Percentiles rank a stretch among this genome's conserved stretches.
Evolutionary conservation across 2,329 filamentous ascomycete species (phyloP).

Genomic region (Monosporascus sp.): DNA sequence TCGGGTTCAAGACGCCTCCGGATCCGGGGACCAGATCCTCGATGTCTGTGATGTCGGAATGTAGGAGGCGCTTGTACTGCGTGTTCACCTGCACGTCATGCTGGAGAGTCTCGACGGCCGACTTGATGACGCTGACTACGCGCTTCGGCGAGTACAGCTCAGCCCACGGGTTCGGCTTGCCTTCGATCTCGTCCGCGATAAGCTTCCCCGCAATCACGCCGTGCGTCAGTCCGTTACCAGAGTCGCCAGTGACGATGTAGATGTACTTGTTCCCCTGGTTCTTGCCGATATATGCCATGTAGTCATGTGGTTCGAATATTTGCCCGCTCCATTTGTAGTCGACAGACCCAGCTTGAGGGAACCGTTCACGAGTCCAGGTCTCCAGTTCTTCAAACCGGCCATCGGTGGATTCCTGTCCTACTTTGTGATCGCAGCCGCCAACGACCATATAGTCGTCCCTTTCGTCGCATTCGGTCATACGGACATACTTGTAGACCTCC

Average conservation of each 20-base stretch:
- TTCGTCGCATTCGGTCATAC: constrained; percentile 47
- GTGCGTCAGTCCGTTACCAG: constrained; percentile 52
- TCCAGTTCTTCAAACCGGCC: constrained; percentile 46
- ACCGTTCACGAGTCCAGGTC: constrained; percentile 46
- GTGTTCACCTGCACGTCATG: constrained; percentile 50
- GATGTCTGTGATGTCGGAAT: constrained; percentile 50
- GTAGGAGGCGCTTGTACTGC: constrained; percentile 49
- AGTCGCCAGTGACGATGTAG: constrained; percentile 52
- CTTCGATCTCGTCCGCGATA: constrained; percentile 48
- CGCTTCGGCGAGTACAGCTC: constrained; percentile 46
- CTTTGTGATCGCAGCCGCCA: constrained; percentile 53
- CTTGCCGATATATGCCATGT: constrained; percentile 50
- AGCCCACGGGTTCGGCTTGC: constrained; percentile 42
- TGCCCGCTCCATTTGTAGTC: constrained; percentile 56
- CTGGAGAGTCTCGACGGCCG: constrained; percentile 36
- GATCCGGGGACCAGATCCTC: constrained; percentile 44
- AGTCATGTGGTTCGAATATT: constrained; percentile 49
- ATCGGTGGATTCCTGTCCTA: constrained; percentile 43
- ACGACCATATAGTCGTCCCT: constrained; percentile 50
- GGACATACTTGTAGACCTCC: constrained; percentile 50
- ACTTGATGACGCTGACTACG: constrained; percentile 37
- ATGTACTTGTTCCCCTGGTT: constrained; percentile 46
- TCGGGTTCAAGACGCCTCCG: constrained; percentile 48
- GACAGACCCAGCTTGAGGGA: constrained; percentile 40
- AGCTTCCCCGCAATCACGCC: constrained; percentile 46